Evolutionary conservation across 441 rosid species (phyloP).

Genomic region (Metrosideros polymorpha): DNA sequence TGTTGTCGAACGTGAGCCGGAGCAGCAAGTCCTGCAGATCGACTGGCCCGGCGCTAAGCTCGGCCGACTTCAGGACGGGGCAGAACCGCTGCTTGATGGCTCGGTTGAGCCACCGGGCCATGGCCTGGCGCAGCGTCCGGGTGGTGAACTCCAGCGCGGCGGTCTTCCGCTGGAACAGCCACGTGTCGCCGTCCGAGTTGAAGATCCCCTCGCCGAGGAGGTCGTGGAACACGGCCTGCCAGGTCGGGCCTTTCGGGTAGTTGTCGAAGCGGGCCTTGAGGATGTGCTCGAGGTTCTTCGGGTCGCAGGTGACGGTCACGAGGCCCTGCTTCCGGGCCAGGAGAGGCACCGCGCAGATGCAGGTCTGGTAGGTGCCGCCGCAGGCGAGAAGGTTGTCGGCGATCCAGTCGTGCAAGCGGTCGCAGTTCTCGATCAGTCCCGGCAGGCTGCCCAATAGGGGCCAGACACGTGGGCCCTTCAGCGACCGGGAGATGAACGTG

Average conservation of each 20-base stretch:
- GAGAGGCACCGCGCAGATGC: constrained; percentile 83
- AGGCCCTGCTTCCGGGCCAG: constrained; percentile 82
- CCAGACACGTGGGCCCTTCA: constrained; percentile 90
- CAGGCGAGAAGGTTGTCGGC: constrained; percentile 84
- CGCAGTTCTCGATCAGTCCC: constrained; percentile 76
- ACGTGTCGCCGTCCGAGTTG: constrained; percentile 88
- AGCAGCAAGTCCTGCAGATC: constrained; percentile 91
- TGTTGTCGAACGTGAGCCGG: constrained; percentile 91
- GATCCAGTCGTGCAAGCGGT: constrained; percentile 97
- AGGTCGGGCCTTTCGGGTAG: constrained; percentile 96
- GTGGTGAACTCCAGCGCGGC: constrained; percentile 98
- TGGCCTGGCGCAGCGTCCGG: constrained; percentile 95
- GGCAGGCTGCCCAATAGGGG: constrained; percentile 89
- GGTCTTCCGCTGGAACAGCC: constrained; percentile 90
- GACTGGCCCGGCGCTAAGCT: constrained; percentile 32
- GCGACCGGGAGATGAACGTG: constrained; percentile 76
- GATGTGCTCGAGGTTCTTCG: constrained; percentile 78
- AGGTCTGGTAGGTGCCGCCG: constrained; percentile 97
- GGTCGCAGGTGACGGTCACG: constrained; percentile 96
- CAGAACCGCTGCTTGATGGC: constrained; percentile 62
- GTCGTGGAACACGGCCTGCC: constrained; percentile 96
- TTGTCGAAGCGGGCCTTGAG: constrained; percentile 81
- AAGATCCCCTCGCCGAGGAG: constrained; percentile 89
- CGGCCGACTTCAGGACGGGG: constrained; percentile 61
- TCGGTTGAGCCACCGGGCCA: constrained; percentile 90